phyloP scores from a whole-genome alignment of 2,329 filamentous ascomycete genomes.

The Penicillium sp. region DNA sequence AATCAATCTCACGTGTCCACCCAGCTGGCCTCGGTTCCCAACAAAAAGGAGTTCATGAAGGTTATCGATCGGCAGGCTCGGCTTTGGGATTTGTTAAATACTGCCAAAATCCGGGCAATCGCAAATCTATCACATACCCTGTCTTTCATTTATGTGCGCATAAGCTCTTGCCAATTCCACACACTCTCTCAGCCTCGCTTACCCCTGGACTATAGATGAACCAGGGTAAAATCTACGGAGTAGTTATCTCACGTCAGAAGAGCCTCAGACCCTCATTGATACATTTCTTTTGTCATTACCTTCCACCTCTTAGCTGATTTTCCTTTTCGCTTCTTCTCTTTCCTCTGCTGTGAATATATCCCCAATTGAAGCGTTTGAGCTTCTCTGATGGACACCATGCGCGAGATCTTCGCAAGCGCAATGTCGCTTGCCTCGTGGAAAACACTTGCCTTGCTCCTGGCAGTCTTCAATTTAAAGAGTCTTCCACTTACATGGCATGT shows the following conservation, averaged over 20 bases:
- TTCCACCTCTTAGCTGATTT: not conserved
- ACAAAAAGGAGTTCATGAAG: not conserved
- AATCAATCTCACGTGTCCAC: conserved; percentile 4
- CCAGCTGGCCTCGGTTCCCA: conserved; percentile 4
- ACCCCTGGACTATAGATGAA: conserved; percentile 2
- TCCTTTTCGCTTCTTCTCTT: not conserved
- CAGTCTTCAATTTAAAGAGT: conserved; percentile 40
- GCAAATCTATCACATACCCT: not conserved
- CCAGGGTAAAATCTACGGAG: not conserved
- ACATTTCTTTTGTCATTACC: not conserved
- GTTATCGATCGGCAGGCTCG: not conserved
- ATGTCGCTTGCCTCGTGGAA: conserved; percentile 35
- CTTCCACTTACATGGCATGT: conserved; percentile 45
- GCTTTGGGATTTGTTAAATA: not conserved
- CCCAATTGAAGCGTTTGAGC: conserved; percentile 14
- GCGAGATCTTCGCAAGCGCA: conserved; percentile 21
- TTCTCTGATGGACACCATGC: conserved; percentile 24
- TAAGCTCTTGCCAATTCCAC: not conserved
- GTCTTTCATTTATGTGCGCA: not conserved
- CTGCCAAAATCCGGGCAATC: not conserved
- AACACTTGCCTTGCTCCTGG: conserved; percentile 37
- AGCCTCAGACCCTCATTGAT: not conserved
- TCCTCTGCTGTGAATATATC: not conserved
- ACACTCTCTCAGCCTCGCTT: not conserved
- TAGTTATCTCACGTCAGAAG: not conserved